phyloP scores from a whole-genome alignment of 73 alveolate species.

The Paramecium primaurelia region DNA sequence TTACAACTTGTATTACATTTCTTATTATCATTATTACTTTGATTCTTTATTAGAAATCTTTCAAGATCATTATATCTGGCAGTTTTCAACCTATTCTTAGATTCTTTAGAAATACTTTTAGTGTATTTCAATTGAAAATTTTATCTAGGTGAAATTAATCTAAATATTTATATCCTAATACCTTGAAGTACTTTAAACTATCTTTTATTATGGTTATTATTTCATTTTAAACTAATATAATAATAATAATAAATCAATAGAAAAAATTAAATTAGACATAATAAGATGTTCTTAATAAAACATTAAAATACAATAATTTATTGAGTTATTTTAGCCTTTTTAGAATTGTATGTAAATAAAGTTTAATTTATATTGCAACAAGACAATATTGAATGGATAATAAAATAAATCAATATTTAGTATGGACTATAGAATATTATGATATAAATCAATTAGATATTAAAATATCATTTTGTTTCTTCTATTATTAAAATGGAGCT shows the following conservation, averaged over 20 bases:
- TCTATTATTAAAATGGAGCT: not conserved
- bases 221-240: not conserved
- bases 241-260: not conserved
- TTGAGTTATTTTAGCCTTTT: not conserved
- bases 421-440: not conserved
- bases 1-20: slow-evolving; percentile 1
- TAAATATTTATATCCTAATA: not conserved
- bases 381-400: not conserved
- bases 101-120: not conserved
- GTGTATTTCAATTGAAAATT: not conserved
- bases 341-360: not conserved
- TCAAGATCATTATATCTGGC: not conserved
- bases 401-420: not conserved
- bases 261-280: not conserved
- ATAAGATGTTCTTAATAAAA: not conserved
- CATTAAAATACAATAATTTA: not conserved
- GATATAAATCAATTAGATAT: not conserved
- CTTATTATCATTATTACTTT: not conserved
- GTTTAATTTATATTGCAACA: not conserved
- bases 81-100: not conserved
- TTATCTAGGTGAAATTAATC: not conserved
- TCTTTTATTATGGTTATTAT: not conserved
- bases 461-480: not conserved
- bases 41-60: not conserved
- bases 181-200: not conserved